A percentile compares a stretch with the other conserved stretches of the same genome.
Evolutionary conservation across 345 rosid species (phyloP).

Genomic region (Leavenworthia alabamica): DNA sequence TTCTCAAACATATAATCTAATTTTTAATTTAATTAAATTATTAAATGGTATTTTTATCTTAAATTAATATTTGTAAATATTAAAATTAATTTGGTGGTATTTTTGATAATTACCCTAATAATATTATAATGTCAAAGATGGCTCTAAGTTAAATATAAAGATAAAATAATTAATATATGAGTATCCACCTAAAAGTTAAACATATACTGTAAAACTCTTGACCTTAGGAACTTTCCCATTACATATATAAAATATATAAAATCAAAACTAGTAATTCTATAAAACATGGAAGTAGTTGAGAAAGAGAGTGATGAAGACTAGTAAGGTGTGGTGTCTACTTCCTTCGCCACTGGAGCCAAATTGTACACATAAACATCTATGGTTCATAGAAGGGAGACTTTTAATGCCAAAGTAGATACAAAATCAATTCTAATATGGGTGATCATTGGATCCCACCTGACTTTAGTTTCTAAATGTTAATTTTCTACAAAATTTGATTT

Average conservation of each 20-base stretch:
- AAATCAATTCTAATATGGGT: slow-evolving; percentile 31
- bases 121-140: slow-evolving; percentile 17
- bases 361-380: too few relatives aligned
- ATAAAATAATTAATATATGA: slow-evolving; percentile 2
- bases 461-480: slow-evolving; percentile 2
- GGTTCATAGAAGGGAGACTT: too few relatives aligned
- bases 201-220: background rate
- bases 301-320: slow-evolving; percentile 20
- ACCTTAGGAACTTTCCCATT: slow-evolving; percentile 24
- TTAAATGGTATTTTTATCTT: too few relatives aligned
- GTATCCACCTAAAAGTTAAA: background rate
- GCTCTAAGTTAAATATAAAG: slow-evolving; percentile 13
- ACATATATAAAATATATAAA: slow-evolving; percentile 14
- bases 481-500: slow-evolving; percentile 26
- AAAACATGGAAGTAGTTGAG: slow-evolving; percentile 22
- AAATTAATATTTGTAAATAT: too few relatives aligned
- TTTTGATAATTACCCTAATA: too few relatives aligned
- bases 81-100: too few relatives aligned
- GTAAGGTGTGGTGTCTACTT: slow-evolving; percentile 33
- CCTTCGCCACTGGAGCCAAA: slow-evolving; percentile 19
- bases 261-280: slow-evolving; percentile 9
- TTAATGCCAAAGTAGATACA: slow-evolving; percentile 28
- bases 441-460: slow-evolving; percentile 35
- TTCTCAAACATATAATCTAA: too few relatives aligned
- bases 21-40: too few relatives aligned